These are phyloP conservation scores for Wickerhamomyces kurtzmanii DNA, from an alignment of 805 yeast genomes.

Conservation along the genomic window DNA sequence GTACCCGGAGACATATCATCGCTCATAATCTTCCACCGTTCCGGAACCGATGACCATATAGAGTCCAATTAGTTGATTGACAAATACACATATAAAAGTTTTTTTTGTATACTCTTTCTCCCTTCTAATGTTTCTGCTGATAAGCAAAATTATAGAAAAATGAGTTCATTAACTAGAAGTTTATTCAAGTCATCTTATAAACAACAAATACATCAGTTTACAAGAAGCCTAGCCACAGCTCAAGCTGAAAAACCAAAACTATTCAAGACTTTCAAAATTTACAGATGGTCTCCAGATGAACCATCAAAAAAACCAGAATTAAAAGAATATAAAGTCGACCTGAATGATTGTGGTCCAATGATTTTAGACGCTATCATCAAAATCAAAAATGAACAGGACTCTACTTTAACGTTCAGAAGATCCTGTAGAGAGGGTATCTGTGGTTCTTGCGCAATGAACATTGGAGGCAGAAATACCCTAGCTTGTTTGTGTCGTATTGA, in stretches of 20 bases:
- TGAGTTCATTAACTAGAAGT: too few species aligned
- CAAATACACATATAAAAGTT: too few species aligned
- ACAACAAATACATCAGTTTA: constrained; percentile 1
- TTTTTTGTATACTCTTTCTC: too few species aligned
- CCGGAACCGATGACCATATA: too few species aligned
- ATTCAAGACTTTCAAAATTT: constrained; percentile 79
- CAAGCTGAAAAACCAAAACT: constrained; percentile 46
- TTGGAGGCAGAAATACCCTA: constrained; percentile 93
- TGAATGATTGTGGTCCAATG: constrained; percentile 96
- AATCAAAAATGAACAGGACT: constrained; percentile 93
- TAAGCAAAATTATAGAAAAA: too few species aligned
- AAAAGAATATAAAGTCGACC: constrained; percentile 75
- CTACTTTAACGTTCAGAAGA: constrained; percentile 93
- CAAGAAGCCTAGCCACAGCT: constrained; percentile 30
- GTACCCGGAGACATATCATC: too few species aligned
- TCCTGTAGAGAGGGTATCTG: constrained; percentile 99
- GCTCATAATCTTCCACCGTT: too few species aligned
- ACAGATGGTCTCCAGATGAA: constrained; percentile 97
- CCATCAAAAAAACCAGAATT: constrained; percentile 87
- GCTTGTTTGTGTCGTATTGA: constrained; percentile 96
- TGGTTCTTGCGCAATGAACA: constrained; percentile 99
- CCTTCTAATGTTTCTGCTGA: too few species aligned
- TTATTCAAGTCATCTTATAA: too few species aligned
- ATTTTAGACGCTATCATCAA: constrained; percentile 88
- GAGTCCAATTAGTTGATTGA: too few species aligned